phyloP scores from a whole-genome alignment of 805 yeast species.

The Suhomyces sp. region DNA sequence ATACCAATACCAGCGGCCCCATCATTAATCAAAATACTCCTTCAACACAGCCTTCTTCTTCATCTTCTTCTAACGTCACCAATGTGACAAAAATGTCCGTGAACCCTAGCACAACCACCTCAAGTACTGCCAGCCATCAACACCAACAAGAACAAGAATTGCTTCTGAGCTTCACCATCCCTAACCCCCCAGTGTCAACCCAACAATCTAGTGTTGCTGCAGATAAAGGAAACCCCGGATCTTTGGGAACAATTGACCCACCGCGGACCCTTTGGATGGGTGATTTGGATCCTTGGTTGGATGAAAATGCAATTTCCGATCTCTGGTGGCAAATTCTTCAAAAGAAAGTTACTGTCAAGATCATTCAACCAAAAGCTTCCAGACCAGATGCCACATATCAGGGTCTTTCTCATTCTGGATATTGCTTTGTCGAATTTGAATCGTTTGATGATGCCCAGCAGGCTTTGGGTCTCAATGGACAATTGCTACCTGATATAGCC shows the following conservation, averaged over 20 bases:
- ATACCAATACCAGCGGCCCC: no score
- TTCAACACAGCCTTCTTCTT: no score
- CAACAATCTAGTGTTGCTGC: slow-evolving; percentile 36
- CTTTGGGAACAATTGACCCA: slow-evolving; percentile 24
- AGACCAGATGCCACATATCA: slow-evolving; percentile 22
- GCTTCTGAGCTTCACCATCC: slow-evolving; percentile 37
- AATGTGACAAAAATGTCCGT: slow-evolving; percentile 2
- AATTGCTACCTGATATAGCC: slow-evolving; percentile 57
- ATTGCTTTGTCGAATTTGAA: slow-evolving; percentile 77
- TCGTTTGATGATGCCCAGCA: slow-evolving; percentile 66
- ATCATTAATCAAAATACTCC: no score
- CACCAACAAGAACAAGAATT: slow-evolving; percentile 46
- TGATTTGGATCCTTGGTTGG: slow-evolving; percentile 77
- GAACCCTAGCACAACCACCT: slow-evolving; percentile 13
- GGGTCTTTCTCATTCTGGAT: slow-evolving; percentile 49
- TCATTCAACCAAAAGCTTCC: slow-evolving; percentile 49
- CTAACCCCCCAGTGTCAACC: slow-evolving; percentile 42
- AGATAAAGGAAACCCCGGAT: slow-evolving; percentile 14
- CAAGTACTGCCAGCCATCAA: slow-evolving; percentile 39
- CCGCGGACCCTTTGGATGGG: slow-evolving; percentile 90
- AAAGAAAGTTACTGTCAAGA: slow-evolving; percentile 61
- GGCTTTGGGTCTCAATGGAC: slow-evolving; percentile 66
- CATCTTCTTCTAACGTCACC: no score
- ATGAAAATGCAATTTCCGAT: slow-evolving; percentile 53
- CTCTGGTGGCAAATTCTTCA: slow-evolving; percentile 60